Evolutionary conservation across 148 eudicot species (phyloP).

Genomic region (Arbutus unedo): DNA sequence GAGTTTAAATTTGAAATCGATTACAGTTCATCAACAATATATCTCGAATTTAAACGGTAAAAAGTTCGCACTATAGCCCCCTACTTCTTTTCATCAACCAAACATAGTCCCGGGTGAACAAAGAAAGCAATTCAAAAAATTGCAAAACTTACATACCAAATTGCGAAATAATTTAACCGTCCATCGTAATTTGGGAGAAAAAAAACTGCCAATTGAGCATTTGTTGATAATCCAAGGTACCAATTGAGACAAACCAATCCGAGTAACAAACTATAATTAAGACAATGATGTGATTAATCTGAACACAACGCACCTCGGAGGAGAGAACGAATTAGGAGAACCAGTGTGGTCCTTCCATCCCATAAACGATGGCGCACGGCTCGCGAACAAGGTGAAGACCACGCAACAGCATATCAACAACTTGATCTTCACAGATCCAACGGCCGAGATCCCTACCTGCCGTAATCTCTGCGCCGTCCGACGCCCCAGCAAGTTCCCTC

Average conservation of each 20-base stretch:
- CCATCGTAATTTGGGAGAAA: not conserved
- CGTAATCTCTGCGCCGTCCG: slow-evolving; percentile 42
- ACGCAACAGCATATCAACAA: slow-evolving; percentile 46
- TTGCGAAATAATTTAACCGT: not conserved
- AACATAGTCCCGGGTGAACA: not conserved
- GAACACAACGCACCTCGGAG: slow-evolving; percentile 28
- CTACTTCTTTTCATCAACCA: not conserved
- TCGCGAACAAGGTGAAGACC: slow-evolving; percentile 32
- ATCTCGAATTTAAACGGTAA: too few relatives aligned
- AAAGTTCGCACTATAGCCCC: too few relatives aligned
- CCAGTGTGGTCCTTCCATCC: slow-evolving; percentile 31
- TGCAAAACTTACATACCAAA: not conserved
- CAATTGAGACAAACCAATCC: not conserved
- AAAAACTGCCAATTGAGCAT: not conserved
- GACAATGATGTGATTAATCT: not conserved
- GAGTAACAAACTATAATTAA: not conserved
- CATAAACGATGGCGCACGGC: slow-evolving; percentile 42
- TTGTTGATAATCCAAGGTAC: not conserved
- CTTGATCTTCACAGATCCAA: slow-evolving; percentile 58
- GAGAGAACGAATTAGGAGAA: slow-evolving; percentile 23
- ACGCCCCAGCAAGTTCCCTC: slow-evolving; percentile 52
- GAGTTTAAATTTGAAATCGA: too few relatives aligned
- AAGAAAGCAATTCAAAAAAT: not conserved
- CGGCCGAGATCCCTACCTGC: slow-evolving; percentile 41
- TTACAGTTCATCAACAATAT: too few relatives aligned